Evolutionary conservation across 1,139 yeast genomes (phyloP).

Genomic region (Lodderomyces theae): DNA sequence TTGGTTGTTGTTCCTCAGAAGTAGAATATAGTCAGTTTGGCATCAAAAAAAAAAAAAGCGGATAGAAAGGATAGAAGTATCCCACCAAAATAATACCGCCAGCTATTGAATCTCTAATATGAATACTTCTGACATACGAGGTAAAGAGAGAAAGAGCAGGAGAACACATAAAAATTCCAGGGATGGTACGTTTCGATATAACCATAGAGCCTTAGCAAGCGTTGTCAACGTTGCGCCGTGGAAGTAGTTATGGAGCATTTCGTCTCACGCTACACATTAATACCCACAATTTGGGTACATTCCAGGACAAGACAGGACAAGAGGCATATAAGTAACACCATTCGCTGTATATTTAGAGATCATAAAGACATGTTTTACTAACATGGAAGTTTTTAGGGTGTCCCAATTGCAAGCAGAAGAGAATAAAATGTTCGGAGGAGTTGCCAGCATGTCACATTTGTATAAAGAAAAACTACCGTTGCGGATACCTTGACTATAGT

Average conservation of each 20-base stretch:
- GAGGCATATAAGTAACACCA: too few relatives aligned
- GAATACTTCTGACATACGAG: not conserved
- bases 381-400: conserved; percentile 22
- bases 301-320: too few relatives aligned
- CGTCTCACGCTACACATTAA: too few relatives aligned
- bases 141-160: conserved; percentile 42
- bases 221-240: too few relatives aligned
- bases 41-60: too few relatives aligned
- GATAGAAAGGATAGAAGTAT: conserved; percentile 1
- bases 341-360: too few relatives aligned
- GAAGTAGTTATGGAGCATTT: too few relatives aligned
- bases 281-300: too few relatives aligned
- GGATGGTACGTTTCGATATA: conserved; percentile 36
- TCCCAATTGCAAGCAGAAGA: conserved; percentile 44
- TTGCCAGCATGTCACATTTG: conserved; percentile 44
- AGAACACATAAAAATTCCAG: conserved; percentile 46
- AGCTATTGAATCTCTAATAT: not conserved
- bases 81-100: not conserved
- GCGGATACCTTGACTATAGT: conserved; percentile 46
- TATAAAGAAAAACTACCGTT: conserved; percentile 34
- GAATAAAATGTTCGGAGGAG: conserved; percentile 47
- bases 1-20: too few relatives aligned
- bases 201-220: too few relatives aligned
- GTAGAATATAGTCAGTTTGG: too few relatives aligned
- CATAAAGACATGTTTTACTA: too few relatives aligned